These are phyloP conservation scores for Groenewaldozyma tartarivorans DNA, from an alignment of 805 yeast species.

Conservation along the genomic window DNA sequence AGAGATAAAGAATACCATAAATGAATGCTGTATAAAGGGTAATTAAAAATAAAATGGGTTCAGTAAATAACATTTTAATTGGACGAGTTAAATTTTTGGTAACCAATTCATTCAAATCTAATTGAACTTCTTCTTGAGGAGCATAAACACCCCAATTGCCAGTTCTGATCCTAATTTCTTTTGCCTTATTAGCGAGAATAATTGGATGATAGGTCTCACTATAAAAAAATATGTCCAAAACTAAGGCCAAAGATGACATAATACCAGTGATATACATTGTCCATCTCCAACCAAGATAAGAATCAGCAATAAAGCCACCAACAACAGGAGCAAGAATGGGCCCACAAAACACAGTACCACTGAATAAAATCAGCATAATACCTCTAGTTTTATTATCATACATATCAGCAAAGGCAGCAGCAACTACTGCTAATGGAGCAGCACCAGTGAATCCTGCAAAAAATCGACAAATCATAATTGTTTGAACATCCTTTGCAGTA, in stretches of 20 bases:
- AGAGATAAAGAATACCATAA: slow-evolving; percentile 68
- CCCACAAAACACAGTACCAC: slow-evolving; percentile 66
- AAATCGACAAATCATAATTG: slow-evolving; percentile 67
- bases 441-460: slow-evolving; percentile 78
- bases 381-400: slow-evolving; percentile 62
- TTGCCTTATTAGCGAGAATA: slow-evolving; percentile 54
- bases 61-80: slow-evolving; percentile 50
- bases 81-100: slow-evolving; percentile 63
- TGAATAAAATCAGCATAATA: slow-evolving; percentile 59
- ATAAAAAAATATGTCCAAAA: slow-evolving; percentile 35
- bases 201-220: slow-evolving; percentile 69
- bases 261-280: slow-evolving; percentile 63
- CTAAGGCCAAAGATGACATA: slow-evolving; percentile 37
- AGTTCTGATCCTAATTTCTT: slow-evolving; percentile 50
- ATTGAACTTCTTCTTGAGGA: slow-evolving; percentile 55
- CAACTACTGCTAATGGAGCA: slow-evolving; percentile 76
- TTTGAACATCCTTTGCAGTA: slow-evolving; percentile 67
- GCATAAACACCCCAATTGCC: slow-evolving; percentile 81
- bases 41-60: slow-evolving; percentile 63
- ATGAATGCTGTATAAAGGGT: slow-evolving; percentile 68
- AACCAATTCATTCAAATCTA: slow-evolving; percentile 48
- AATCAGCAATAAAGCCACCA: slow-evolving; percentile 56
- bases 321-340: slow-evolving; percentile 78
- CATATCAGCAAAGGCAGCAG: slow-evolving; percentile 81
- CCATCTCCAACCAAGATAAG: slow-evolving; percentile 78